These are phyloP conservation scores for Phialophora verrucosa DNA, from an alignment of 2,329 filamentous ascomycete species.

Conservation along the genomic window DNA sequence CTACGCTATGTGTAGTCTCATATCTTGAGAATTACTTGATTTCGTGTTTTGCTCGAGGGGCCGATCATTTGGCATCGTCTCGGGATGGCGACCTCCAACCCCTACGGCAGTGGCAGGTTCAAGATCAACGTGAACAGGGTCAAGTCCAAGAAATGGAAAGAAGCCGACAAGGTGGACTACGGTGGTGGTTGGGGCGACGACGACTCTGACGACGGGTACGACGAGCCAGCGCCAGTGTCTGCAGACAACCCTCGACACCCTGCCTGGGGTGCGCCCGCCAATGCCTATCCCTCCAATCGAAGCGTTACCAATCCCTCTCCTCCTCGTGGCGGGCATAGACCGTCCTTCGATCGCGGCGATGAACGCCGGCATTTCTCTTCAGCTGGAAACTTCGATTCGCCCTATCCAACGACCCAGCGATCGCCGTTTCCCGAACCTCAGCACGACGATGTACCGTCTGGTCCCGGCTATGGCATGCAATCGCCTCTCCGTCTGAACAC, in stretches of 20 bases:
- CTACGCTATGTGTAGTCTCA: conserved; percentile 17
- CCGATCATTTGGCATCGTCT: background rate
- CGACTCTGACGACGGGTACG: conserved; percentile 58
- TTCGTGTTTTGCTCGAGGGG: background rate
- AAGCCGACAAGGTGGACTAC: conserved; percentile 84
- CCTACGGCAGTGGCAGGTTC: conserved; percentile 59
- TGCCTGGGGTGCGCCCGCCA: conserved; percentile 29
- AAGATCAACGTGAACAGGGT: conserved; percentile 84
- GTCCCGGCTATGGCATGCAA: conserved; percentile 25
- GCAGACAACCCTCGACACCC: conserved; percentile 34
- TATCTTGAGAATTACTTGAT: conserved; percentile 8
- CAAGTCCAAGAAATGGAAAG: conserved; percentile 94
- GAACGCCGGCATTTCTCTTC: conserved; percentile 38
- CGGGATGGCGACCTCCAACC: conserved; percentile 29
- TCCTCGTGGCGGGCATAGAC: conserved; percentile 27
- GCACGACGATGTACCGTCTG: conserved; percentile 27
- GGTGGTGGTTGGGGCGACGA: conserved; percentile 88
- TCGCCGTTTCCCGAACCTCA: conserved; percentile 35
- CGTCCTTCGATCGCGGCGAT: conserved; percentile 39
- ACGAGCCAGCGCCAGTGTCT: conserved; percentile 47
- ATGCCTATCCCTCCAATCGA: conserved; percentile 24
- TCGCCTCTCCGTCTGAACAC: conserved; percentile 34
- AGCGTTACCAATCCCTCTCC: conserved; percentile 51
- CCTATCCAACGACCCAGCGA: conserved; percentile 35
- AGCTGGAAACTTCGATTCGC: conserved; percentile 31